These are phyloP conservation scores for Byssoonygena ceratinophila DNA, from an alignment of 2,329 filamentous ascomycete genomes.

Conservation along the genomic window DNA sequence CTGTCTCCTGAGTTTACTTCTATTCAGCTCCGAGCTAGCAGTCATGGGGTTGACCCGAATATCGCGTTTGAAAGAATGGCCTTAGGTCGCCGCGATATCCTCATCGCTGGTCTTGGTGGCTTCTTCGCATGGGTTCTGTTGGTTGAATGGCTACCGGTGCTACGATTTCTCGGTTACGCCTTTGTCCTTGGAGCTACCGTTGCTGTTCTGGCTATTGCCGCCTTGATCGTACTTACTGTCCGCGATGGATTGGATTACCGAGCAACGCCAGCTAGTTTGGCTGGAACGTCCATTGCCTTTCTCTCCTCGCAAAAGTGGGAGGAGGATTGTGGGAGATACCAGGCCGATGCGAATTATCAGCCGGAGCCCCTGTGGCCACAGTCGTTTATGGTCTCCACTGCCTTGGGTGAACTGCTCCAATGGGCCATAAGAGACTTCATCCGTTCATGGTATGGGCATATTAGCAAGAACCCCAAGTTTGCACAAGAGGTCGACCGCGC, in stretches of 20 bases:
- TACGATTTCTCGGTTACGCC: conserved; percentile 78
- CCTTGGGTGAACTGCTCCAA: conserved; percentile 67
- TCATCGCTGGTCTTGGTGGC: conserved; percentile 32
- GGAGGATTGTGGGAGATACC: conserved; percentile 57
- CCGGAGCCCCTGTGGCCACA: conserved; percentile 61
- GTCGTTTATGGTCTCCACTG: conserved; percentile 66
- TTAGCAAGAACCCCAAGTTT: conserved; percentile 71
- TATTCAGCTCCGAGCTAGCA: conserved; percentile 11
- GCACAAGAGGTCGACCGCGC: conserved; percentile 75
- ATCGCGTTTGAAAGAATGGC: conserved; percentile 42
- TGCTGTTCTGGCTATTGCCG: conserved; percentile 46
- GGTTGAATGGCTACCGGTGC: conserved; percentile 67
- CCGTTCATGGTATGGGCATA: conserved; percentile 74
- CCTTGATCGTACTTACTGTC: conserved; percentile 50
- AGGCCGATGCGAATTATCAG: conserved; percentile 55
- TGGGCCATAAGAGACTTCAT: conserved; percentile 76
- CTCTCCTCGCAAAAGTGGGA: conserved; percentile 55
- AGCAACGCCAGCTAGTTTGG: conserved; percentile 31
- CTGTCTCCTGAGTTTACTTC: background rate
- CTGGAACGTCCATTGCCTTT: conserved; percentile 43
- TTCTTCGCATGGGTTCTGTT: conserved; percentile 80
- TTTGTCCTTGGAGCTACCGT: conserved; percentile 59
- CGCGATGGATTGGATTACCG: conserved; percentile 34
- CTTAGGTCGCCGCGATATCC: conserved; percentile 36
- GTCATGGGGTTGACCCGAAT: conserved; percentile 23